A percentile compares a stretch with the other conserved stretches of the same genome.
Evolutionary conservation across 345 rosid species (phyloP).

Genomic region (thale cress (Arabidopsis thaliana)): DNA sequence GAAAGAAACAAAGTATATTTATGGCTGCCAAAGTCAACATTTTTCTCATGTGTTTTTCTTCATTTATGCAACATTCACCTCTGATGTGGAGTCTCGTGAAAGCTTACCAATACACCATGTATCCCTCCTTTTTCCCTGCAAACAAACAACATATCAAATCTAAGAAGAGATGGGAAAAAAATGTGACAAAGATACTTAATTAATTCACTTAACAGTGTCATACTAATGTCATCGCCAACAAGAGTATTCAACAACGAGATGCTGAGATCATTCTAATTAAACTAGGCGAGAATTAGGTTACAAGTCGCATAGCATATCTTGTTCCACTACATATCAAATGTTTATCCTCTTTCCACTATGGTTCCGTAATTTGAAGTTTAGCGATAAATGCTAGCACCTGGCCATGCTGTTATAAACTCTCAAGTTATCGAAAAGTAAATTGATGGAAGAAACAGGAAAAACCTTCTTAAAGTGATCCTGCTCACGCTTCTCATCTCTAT

Average conservation of each 20-base stretch:
- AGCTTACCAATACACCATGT: conserved; percentile 89
- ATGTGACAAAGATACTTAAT: conserved; percentile 1
- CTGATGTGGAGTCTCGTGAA: conserved; percentile 52
- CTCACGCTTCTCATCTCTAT: conserved; percentile 69
- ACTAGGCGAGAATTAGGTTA: conserved; percentile 23
- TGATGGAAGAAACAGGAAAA: conserved; percentile 27
- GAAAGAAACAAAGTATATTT: conserved; percentile 27
- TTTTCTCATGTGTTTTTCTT: conserved; percentile 12
- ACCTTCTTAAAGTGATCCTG: conserved; percentile 72
- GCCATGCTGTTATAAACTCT: conserved; percentile 18
- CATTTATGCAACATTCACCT: conserved; percentile 35
- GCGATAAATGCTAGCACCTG: conserved; percentile 3
- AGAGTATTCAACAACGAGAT: conserved; percentile 21
- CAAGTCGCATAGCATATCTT: not conserved
- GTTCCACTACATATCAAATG: conserved; percentile 1
- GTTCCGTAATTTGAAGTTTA: conserved; percentile 12
- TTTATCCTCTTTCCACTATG: conserved; percentile 18
- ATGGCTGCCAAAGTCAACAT: conserved; percentile 27
- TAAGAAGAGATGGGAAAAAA: conserved; percentile 15
- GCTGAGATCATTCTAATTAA: conserved; percentile 11
- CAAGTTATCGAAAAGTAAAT: not conserved
- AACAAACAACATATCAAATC: conserved; percentile 36
- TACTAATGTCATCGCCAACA: conserved; percentile 6
- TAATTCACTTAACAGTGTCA: conserved; percentile 26
- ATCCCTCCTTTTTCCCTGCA: conserved; percentile 84